Percentiles rank a stretch among this genome's conserved stretches.
Evolutionary conservation across 352 stramenopile species (phyloP).

Genomic region (Plasmopara muralis): DNA sequence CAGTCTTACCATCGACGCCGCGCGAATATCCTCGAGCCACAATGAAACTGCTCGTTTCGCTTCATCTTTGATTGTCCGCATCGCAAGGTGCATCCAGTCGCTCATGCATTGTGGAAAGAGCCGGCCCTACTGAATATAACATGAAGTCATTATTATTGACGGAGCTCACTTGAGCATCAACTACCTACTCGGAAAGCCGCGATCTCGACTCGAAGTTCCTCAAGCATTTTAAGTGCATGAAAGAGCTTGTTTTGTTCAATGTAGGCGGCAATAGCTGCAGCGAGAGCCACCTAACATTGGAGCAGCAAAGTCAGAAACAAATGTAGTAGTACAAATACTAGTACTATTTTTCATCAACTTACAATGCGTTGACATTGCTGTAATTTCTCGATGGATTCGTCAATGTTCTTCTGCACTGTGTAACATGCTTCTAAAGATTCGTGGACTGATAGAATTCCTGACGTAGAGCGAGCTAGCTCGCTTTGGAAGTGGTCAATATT

Average conservation of each 20-base stretch:
- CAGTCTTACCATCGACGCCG: constrained; percentile 37
- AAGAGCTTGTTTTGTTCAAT: constrained; percentile 69
- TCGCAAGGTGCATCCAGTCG: constrained; percentile 68
- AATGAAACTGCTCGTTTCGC: constrained; percentile 52
- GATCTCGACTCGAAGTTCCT: constrained; percentile 66
- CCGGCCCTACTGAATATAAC: constrained; percentile 36
- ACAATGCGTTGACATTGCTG: constrained; percentile 78
- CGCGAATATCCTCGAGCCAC: constrained; percentile 71
- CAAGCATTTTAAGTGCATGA: constrained; percentile 68
- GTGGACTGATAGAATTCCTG: constrained; percentile 42
- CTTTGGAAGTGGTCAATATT: constrained; percentile 67
- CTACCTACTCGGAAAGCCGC: constrained; percentile 47
- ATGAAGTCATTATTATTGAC: neutral
- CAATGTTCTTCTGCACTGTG: constrained; percentile 55
- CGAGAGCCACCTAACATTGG: constrained; percentile 43
- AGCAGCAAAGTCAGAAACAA: neutral
- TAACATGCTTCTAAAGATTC: constrained; percentile 58
- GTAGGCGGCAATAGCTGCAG: constrained; percentile 53
- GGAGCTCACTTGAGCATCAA: neutral
- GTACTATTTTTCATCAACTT: constrained; percentile 1
- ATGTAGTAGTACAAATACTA: neutral
- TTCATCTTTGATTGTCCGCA: constrained; percentile 69
- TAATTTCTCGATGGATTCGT: constrained; percentile 73
- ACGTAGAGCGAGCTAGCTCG: constrained; percentile 42
- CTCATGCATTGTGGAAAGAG: constrained; percentile 72